phyloP scores from a whole-genome alignment of 2,329 filamentous ascomycete genomes.

The Trichoderma cornu-damae region DNA sequence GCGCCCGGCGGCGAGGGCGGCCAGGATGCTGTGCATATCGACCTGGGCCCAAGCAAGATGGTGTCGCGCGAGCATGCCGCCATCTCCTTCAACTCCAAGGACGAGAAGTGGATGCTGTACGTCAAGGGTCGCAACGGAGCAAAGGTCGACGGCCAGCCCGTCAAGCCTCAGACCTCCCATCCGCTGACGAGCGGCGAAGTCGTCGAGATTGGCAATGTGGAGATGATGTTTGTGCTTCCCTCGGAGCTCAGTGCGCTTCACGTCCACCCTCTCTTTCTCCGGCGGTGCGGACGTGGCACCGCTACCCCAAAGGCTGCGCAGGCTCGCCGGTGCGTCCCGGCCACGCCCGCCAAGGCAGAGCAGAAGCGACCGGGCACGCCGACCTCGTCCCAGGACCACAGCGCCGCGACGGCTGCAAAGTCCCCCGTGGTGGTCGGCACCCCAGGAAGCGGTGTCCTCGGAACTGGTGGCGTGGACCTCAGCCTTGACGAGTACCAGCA shows the following conservation, averaged over 20 bases:
- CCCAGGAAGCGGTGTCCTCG: conserved; percentile 36
- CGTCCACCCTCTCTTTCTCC: conserved; percentile 64
- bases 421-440: conserved; percentile 34
- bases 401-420: conserved; percentile 23
- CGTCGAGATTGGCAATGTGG: conserved; percentile 83
- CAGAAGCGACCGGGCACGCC: conserved; percentile 59
- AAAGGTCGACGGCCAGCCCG: conserved; percentile 67
- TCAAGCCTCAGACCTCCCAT: conserved; percentile 62
- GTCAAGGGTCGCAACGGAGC: conserved; percentile 91
- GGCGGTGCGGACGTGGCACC: conserved; percentile 56
- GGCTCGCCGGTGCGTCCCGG: conserved; percentile 41
- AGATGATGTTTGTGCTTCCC: conserved; percentile 99
- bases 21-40: conserved; percentile 67
- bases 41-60: conserved; percentile 78
- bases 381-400: conserved; percentile 39
- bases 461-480: conserved; percentile 60
- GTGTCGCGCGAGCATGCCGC: conserved; percentile 72
- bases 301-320: conserved; percentile 28
- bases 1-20: conserved; percentile 40
- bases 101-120: conserved; percentile 72
- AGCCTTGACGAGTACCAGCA: conserved; percentile 81
- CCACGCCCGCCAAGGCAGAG: conserved; percentile 56
- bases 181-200: conserved; percentile 80
- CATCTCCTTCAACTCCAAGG: conserved; percentile 65
- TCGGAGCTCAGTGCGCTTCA: conserved; percentile 60